Evolutionary conservation across 1,284 basidiomycete species (phyloP), one percentile per base, ranked within the genome.

Genomic region (Cystobasidium pallidum): DNA sequence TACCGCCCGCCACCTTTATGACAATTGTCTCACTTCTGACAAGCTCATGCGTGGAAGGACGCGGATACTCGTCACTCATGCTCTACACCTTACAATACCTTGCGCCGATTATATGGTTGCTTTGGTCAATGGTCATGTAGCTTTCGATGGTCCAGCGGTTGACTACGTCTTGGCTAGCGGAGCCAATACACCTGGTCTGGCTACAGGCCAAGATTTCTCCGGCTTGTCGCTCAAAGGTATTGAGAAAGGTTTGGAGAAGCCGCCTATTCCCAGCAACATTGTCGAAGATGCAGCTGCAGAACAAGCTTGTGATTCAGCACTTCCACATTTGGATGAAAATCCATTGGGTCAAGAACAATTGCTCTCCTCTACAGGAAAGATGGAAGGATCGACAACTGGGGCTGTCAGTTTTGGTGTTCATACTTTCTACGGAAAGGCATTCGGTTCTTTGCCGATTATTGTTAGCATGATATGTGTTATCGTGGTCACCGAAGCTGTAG

Each of bases 51-150:
- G 84, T 57, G 88, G 86, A 13, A 86, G 93, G 45, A 95, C 94
- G 0, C 81, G 93, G 70, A 86, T 96, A 63, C 84, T 96, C 15
- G 92, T 95, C 51, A 94, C 92, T 13, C 93, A 95, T 79, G 91
- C 94, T 30, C 87, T 91, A 21, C 88, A 90, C 78, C 83, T 92
- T 0, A 90, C 88, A 76, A 84, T 86, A 1, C 85, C 88, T 0
- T 88, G 87, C 26, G 89, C 90, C 3, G 84, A 80, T 65, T 91
- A 89, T 78, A 83, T 92, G 74, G 76, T 49, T 39, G 88, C 89
- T 15, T 85, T 95, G 43, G 91, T 94, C 76, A 93, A 94, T 76
- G 91, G 94, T 15, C 86, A 88, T 19, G 86, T 94, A 30, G 83
- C 86, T 68, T 94, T 89, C 80, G 83, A 87, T 59, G 93, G 93